Percentiles rank a stretch among this genome's conserved stretches.
These are phyloP conservation scores for Aspergillus floridensis DNA, from an alignment of 2,329 filamentous ascomycete genomes.

Conservation along the genomic window DNA sequence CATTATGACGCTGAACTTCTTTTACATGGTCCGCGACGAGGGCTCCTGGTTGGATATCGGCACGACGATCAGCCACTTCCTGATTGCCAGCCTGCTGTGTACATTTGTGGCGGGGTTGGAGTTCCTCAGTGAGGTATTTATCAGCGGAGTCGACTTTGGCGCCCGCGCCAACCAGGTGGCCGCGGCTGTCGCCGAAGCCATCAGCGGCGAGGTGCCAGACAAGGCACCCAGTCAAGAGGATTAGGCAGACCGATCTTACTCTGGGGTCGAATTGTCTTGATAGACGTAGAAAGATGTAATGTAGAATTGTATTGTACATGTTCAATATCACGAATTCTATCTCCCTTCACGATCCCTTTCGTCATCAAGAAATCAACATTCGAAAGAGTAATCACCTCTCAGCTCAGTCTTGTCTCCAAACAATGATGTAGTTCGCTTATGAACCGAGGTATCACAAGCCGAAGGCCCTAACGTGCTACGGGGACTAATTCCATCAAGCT, in stretches of 20 bases:
- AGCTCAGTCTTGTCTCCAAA: not conserved
- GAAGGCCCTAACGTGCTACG: not conserved
- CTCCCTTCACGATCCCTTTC: not conserved
- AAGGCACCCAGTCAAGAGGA: not conserved
- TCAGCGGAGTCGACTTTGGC: conserved; percentile 68
- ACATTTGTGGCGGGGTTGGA: conserved; percentile 89
- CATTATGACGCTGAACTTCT: conserved; percentile 90
- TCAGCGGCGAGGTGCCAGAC: conserved; percentile 21
- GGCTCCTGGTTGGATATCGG: conserved; percentile 97
- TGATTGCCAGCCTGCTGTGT: conserved; percentile 83
- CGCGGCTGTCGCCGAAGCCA: conserved; percentile 19
- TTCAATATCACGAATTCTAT: not conserved
- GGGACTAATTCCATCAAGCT: not conserved
- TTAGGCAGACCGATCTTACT: not conserved
- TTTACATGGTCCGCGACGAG: conserved; percentile 95
- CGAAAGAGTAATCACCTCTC: too few relatives aligned
- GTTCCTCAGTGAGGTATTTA: conserved; percentile 77
- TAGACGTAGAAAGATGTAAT: not conserved
- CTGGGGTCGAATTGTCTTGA: conserved; percentile 1
- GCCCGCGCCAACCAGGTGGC: conserved; percentile 6
- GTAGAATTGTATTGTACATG: not conserved
- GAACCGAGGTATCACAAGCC: conserved; percentile 16
- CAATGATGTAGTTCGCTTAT: not conserved
- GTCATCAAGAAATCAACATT: too few relatives aligned
- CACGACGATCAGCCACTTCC: conserved; percentile 92